Conservation (phyloP, 2,329 filamentous ascomycete species). For the Penicillium freii region DNA sequence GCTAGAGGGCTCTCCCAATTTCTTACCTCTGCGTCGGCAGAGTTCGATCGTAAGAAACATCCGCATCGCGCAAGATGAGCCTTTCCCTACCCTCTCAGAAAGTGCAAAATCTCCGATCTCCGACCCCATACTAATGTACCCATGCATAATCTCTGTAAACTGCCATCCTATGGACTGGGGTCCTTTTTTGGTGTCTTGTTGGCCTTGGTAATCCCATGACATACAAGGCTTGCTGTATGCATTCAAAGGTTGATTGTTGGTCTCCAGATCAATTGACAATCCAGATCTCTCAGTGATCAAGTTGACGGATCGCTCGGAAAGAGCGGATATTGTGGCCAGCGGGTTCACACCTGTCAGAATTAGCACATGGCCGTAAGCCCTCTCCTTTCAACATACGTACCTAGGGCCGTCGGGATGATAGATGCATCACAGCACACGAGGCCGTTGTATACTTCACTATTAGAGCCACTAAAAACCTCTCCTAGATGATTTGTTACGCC, state of each 20-base stretch:
- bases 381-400: slow-evolving; percentile 25
- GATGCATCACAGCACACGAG: slow-evolving; percentile 63
- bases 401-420: slow-evolving; percentile 60
- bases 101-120: background rate
- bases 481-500: slow-evolving; percentile 64
- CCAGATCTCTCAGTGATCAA: slow-evolving; percentile 45
- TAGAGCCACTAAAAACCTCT: slow-evolving; percentile 57
- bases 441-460: slow-evolving; percentile 53
- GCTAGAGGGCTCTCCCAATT: background rate
- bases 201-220: background rate
- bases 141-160: slow-evolving; percentile 19
- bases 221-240: slow-evolving; percentile 3
- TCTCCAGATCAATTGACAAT: slow-evolving; percentile 45
- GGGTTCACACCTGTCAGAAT: slow-evolving; percentile 54
- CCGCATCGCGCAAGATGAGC: background rate
- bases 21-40: background rate
- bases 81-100: background rate
- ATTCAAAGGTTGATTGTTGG: slow-evolving; percentile 13
- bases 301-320: slow-evolving; percentile 64
- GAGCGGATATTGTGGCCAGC: slow-evolving; percentile 66
- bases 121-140: slow-evolving; percentile 5
- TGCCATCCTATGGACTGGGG: slow-evolving; percentile 14
- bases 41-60: slow-evolving; percentile 1
- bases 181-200: background rate
- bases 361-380: background rate